These are phyloP conservation scores for Apostasia ramifera DNA, from an alignment of 106 monocot genomes.

Conservation along the genomic window DNA sequence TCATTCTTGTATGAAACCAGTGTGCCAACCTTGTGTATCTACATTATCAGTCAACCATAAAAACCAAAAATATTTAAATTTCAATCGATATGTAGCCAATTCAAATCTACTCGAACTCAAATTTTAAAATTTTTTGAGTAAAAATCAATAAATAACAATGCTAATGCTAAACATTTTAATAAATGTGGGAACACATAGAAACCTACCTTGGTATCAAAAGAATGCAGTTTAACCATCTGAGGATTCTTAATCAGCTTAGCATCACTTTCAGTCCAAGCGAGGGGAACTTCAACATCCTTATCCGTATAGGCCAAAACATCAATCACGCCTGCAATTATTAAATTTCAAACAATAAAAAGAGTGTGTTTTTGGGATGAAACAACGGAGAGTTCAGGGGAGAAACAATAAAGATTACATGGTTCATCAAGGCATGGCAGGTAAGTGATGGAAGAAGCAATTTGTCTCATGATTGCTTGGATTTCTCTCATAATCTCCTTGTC, in stretches of 20 bases:
- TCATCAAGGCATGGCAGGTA: constrained; percentile 97
- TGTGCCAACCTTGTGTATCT: constrained; percentile 88
- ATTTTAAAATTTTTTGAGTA: background rate
- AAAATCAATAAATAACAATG: background rate
- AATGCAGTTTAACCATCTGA: constrained; percentile 95
- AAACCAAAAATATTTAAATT: background rate
- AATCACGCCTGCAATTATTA: constrained; percentile 47
- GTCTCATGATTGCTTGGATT: constrained; percentile 98
- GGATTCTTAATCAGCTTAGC: constrained; percentile 90
- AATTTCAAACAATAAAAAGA: background rate
- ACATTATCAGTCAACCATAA: background rate
- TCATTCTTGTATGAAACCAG: constrained; percentile 88
- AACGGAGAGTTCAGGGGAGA: background rate
- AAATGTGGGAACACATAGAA: background rate
- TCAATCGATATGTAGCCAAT: too few species aligned
- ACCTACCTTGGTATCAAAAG: constrained; percentile 88
- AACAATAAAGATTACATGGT: constrained; percentile 39
- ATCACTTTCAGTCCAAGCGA: constrained; percentile 92
- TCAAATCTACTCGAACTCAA: too few species aligned
- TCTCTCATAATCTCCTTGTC: constrained; percentile 99
- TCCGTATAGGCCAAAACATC: constrained; percentile 97
- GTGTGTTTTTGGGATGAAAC: too few species aligned
- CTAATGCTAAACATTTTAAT: too few species aligned
- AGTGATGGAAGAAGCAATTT: constrained; percentile 90
- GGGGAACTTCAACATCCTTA: constrained; percentile 62